Percentiles rank a stretch among this genome's conserved stretches.
Conservation (phyloP, 495 filamentous ascomycete genomes). For the Aspergillus kassunensis region DNA sequence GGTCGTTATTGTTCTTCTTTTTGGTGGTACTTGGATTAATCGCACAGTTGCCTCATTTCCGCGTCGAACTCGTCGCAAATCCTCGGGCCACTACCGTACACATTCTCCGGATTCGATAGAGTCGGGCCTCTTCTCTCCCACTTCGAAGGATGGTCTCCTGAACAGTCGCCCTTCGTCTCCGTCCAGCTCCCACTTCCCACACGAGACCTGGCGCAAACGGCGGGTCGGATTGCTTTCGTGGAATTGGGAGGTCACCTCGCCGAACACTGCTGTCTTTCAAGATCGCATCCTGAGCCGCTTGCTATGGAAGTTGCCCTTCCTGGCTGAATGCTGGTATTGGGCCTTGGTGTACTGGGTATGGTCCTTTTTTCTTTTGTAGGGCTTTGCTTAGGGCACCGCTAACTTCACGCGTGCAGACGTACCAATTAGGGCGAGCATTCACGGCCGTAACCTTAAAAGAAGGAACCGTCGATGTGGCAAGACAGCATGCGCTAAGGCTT, state of each 20-base stretch:
- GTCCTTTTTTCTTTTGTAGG: background rate
- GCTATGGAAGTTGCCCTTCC: constrained; percentile 66
- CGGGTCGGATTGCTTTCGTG: constrained; percentile 33
- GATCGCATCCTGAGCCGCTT: constrained; percentile 53
- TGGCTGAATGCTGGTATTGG: constrained; percentile 83
- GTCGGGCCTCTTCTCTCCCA: constrained; percentile 26
- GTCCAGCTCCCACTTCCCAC: constrained; percentile 17
- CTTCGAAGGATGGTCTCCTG: constrained; percentile 31
- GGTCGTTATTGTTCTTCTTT: constrained; percentile 51
- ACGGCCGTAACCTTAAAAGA: constrained; percentile 57
- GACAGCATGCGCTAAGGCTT: constrained; percentile 54
- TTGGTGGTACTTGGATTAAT: constrained; percentile 59
- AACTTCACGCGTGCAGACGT: constrained; percentile 37
- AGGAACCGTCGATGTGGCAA: constrained; percentile 53
- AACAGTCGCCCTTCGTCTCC: constrained; percentile 26
- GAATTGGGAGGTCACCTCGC: constrained; percentile 42
- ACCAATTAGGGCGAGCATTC: constrained; percentile 60
- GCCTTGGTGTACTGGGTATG: constrained; percentile 61
- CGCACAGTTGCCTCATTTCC: constrained; percentile 25
- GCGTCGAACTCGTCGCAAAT: constrained; percentile 17
- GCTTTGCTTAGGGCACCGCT: background rate
- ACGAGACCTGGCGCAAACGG: constrained; percentile 40
- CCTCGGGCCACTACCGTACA: constrained; percentile 15
- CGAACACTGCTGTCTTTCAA: constrained; percentile 52
- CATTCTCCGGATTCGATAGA: constrained; percentile 30